These are phyloP conservation scores for Sporothrix globosa DNA, from an alignment of 2,329 filamentous ascomycete genomes.

Conservation along the genomic window DNA sequence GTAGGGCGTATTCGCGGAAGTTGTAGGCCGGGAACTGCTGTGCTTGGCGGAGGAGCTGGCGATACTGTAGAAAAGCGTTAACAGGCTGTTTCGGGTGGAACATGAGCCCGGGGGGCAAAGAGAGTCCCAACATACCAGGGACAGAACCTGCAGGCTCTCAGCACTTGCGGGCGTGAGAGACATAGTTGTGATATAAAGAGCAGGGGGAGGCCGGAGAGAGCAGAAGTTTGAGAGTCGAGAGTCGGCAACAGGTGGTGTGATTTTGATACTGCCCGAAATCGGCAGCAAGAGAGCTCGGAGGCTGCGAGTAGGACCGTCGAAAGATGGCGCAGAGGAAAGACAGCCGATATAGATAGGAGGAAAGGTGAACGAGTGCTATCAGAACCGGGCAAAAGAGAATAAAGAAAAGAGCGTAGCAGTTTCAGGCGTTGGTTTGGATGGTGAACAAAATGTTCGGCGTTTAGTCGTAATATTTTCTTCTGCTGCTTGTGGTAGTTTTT, in stretches of 20 bases:
- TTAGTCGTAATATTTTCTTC: conserved; percentile 19
- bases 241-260: neutral
- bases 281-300: conserved; percentile 5
- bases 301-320: neutral
- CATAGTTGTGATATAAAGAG: conserved; percentile 7
- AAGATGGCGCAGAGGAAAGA: conserved; percentile 11
- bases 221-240: neutral
- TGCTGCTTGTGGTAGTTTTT: neutral
- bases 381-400: neutral
- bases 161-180: conserved; percentile 28
- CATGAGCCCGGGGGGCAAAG: conserved; percentile 24
- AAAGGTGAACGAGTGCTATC: neutral
- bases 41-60: conserved; percentile 84
- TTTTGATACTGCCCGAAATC: conserved; percentile 23
- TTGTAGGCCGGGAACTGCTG: conserved; percentile 92
- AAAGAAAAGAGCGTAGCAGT: neutral
- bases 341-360: neutral
- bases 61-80: conserved; percentile 65
- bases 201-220: neutral
- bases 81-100: neutral
- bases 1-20: conserved; percentile 94
- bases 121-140: conserved; percentile 52
- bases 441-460: conserved; percentile 20
- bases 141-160: conserved; percentile 59
- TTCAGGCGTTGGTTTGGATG: neutral